Percentiles rank a stretch among this genome's conserved stretches.
Evolutionary conservation across 306 rosid species (phyloP).

Genomic region (Lathyrus aphaca): DNA sequence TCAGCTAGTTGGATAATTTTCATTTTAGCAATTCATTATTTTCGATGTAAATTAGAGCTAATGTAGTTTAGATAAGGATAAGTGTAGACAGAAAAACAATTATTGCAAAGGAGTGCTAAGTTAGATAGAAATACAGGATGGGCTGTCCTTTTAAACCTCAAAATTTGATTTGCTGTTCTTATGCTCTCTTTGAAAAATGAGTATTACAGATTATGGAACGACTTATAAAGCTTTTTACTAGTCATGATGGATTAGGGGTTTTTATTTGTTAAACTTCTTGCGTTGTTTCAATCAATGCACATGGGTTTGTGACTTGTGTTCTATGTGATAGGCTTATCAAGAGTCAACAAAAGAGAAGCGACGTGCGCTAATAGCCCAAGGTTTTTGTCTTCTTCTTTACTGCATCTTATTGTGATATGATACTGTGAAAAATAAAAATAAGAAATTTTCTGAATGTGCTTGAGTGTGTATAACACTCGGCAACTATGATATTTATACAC

Average conservation of each 20-base stretch:
- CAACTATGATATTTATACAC: too few species aligned
- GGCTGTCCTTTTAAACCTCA: too few species aligned
- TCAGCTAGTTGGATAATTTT: neutral
- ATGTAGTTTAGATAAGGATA: neutral
- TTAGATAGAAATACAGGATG: too few species aligned
- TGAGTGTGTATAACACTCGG: too few species aligned
- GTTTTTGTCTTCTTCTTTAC: constrained; percentile 47
- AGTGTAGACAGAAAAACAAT: neutral
- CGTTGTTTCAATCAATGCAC: constrained; percentile 26
- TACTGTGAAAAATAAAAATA: constrained; percentile 5
- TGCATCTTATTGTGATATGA: constrained; percentile 30
- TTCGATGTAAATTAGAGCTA: neutral
- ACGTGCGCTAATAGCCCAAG: constrained; percentile 92
- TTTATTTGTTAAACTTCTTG: constrained; percentile 6
- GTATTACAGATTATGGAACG: neutral
- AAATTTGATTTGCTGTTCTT: neutral
- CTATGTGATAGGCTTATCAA: constrained; percentile 80
- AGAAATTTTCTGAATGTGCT: too few species aligned
- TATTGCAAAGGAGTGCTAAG: neutral
- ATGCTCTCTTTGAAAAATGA: neutral
- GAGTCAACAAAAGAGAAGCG: constrained; percentile 96
- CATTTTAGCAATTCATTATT: neutral
- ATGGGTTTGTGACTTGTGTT: constrained; percentile 33
- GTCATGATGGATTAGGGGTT: constrained; percentile 3
- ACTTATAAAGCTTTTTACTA: constrained; percentile 13